These are phyloP conservation scores for Hirsutella thompsonii DNA, from an alignment of 2,329 filamentous ascomycete genomes.

Conservation along the genomic window DNA sequence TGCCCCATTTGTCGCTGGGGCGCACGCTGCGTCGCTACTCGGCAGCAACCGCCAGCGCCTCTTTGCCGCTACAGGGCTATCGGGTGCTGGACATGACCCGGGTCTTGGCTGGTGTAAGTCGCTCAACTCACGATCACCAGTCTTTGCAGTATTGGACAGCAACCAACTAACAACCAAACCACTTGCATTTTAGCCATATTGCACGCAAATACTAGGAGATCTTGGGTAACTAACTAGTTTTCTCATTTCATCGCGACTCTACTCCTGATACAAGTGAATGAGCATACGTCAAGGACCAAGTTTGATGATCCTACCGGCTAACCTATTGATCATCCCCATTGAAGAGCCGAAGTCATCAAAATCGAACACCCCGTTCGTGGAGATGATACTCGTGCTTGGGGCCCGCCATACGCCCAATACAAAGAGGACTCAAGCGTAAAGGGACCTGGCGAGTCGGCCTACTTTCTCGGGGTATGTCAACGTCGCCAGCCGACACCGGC, in stretches of 20 bases:
- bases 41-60: conserved; percentile 13
- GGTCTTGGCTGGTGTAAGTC: conserved; percentile 79
- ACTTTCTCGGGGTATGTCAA: conserved; percentile 68
- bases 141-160: not conserved
- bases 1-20: not conserved
- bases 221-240: conserved; percentile 56
- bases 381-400: conserved; percentile 94
- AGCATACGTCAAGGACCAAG: too few species aligned
- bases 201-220: conserved; percentile 92
- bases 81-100: conserved; percentile 93
- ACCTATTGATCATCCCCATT: not conserved
- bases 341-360: conserved; percentile 89
- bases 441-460: conserved; percentile 84
- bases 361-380: conserved; percentile 85
- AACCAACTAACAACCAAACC: not conserved
- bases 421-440: conserved; percentile 40
- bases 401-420: conserved; percentile 82
- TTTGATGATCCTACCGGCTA: too few species aligned
- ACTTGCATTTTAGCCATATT: conserved; percentile 64
- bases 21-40: not conserved
- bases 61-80: conserved; percentile 66
- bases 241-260: not conserved
- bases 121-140: not conserved
- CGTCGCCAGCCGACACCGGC: not conserved
- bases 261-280: too few species aligned